phyloP scores from a whole-genome alignment of 768 basidiomycete genomes.

The Tricholoma terreum region DNA sequence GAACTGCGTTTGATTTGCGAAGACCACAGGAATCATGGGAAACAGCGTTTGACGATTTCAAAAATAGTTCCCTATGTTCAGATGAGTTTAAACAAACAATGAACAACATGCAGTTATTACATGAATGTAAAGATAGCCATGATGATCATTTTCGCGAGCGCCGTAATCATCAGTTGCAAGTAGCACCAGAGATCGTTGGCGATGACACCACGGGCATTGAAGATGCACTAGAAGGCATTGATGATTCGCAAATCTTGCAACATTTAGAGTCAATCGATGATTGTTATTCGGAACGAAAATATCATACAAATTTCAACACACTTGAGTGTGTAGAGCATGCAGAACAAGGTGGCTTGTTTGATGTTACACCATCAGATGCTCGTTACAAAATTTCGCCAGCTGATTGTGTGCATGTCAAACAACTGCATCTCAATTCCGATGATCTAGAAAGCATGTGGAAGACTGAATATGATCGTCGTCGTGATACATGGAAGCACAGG shows the following conservation, averaged over 20 bases:
- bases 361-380: background rate
- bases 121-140: no score
- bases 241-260: background rate
- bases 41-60: constrained; percentile 13
- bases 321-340: background rate
- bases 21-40: constrained; percentile 43
- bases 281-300: background rate
- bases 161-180: constrained; percentile 26
- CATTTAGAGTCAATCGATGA: background rate
- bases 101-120: no score
- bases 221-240: background rate
- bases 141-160: no score
- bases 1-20: no score
- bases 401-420: background rate
- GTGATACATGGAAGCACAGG: background rate
- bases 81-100: constrained; percentile 12
- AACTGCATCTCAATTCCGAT: background rate
- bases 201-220: background rate
- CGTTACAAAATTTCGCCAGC: background rate
- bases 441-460: background rate
- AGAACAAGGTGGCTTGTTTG: background rate
- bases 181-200: constrained; percentile 8
- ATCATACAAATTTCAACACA: background rate
- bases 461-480: background rate
- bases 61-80: no score